Evolutionary conservation across 805 yeast species (phyloP).

Genomic region (Kluyveromyces lactis): DNA sequence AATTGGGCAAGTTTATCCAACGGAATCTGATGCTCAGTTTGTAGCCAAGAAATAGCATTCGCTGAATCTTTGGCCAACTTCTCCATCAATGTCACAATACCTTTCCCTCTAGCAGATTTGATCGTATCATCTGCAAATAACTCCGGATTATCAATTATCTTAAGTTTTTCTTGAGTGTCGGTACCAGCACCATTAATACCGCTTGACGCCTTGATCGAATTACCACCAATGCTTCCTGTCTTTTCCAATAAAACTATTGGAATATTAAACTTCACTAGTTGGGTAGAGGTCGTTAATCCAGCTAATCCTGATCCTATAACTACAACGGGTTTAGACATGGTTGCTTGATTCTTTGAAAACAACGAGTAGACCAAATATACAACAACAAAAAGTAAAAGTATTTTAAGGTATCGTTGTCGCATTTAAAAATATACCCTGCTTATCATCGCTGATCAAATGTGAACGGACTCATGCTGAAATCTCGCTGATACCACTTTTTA

Average conservation of each 20-base stretch:
- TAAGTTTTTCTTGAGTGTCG: constrained; percentile 42
- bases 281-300: constrained; percentile 40
- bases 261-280: constrained; percentile 30
- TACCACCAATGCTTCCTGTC: constrained; percentile 43
- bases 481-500: too few species aligned
- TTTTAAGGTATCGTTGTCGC: neutral
- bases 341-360: neutral
- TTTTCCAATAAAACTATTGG: constrained; percentile 45
- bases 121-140: constrained; percentile 59
- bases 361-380: neutral
- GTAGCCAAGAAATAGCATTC: constrained; percentile 67
- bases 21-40: constrained; percentile 51
- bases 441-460: too few species aligned
- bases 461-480: too few species aligned
- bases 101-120: constrained; percentile 54
- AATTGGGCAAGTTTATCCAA: constrained; percentile 61
- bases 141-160: constrained; percentile 48
- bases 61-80: constrained; percentile 55
- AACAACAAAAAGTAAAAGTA: neutral
- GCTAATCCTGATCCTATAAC: constrained; percentile 53
- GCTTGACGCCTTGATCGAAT: constrained; percentile 53
- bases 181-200: constrained; percentile 70
- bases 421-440: neutral
- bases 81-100: constrained; percentile 48
- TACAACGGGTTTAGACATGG: constrained; percentile 28